Percentiles rank a stretch among this genome's conserved stretches.
phyloP scores from a whole-genome alignment of 345 rosid genomes.

The Syzygium oleosum region DNA sequence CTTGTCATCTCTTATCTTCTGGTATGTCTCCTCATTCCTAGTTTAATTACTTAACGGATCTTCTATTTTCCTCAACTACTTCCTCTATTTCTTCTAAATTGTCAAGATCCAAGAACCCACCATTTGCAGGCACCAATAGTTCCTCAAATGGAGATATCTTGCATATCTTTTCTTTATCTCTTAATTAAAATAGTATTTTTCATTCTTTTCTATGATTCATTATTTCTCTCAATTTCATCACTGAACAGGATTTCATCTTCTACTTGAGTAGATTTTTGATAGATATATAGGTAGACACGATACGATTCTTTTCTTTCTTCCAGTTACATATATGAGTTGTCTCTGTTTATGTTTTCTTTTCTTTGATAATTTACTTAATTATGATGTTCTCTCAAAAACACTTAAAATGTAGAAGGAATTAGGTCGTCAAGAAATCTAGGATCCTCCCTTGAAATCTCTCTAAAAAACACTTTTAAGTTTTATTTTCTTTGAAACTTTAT shows the following conservation, averaged over 20 bases:
- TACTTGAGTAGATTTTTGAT: background rate
- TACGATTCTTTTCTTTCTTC: background rate
- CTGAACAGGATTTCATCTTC: background rate
- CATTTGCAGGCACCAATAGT: background rate
- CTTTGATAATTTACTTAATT: background rate
- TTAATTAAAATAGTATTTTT: background rate
- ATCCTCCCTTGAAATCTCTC: background rate
- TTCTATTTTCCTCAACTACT: background rate
- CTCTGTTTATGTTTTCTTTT: background rate
- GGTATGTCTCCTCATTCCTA: background rate
- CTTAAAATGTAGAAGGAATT: background rate
- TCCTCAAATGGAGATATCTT: background rate
- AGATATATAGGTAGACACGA: background rate
- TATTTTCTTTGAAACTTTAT: background rate
- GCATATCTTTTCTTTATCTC: background rate
- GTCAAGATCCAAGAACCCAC: background rate
- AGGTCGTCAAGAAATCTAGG: background rate
- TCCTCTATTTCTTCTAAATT: background rate
- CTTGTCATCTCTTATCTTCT: background rate
- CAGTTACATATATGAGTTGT: background rate
- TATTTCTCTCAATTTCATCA: background rate
- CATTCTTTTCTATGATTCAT: background rate
- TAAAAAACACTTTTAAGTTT: background rate
- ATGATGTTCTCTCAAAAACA: background rate
- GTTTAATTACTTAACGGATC: background rate